Conservation (phyloP, 306 rosid genomes). For the Luffa acutangula region DNA sequence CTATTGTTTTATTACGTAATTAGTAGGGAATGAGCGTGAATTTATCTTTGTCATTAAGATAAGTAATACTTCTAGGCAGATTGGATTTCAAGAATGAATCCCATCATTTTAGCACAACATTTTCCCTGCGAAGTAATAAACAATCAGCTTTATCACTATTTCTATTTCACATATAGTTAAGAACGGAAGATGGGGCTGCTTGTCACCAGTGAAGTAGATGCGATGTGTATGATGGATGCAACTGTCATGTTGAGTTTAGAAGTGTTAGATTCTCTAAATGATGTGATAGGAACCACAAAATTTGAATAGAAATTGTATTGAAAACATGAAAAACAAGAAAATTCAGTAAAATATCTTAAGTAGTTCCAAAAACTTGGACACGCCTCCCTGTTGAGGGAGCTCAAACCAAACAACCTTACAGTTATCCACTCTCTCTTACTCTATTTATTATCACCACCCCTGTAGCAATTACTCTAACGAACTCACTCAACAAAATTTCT, state of each 20-base stretch:
- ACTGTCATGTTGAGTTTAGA: background rate
- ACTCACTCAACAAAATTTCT: background rate
- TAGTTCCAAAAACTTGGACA: too few species aligned
- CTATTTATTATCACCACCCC: too few species aligned
- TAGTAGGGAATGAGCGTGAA: background rate
- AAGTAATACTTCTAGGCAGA: background rate
- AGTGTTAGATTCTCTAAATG: background rate
- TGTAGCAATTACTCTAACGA: too few species aligned
- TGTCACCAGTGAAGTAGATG: background rate
- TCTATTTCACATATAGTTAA: background rate
- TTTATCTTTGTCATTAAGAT: background rate
- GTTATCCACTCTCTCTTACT: too few species aligned
- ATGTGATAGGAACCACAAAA: background rate
- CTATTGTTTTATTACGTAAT: background rate
- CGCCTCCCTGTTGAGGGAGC: too few species aligned
- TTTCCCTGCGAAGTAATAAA: background rate
- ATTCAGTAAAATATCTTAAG: too few species aligned
- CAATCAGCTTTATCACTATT: background rate
- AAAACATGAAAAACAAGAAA: background rate
- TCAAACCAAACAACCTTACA: too few species aligned
- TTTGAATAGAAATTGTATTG: background rate
- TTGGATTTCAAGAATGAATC: slow-evolving; percentile 5
- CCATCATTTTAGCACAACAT: background rate
- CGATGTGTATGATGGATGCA: background rate
- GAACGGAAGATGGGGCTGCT: background rate